Evolutionary conservation across 345 rosid species (phyloP).

Genomic region (Brassica incana): DNA sequence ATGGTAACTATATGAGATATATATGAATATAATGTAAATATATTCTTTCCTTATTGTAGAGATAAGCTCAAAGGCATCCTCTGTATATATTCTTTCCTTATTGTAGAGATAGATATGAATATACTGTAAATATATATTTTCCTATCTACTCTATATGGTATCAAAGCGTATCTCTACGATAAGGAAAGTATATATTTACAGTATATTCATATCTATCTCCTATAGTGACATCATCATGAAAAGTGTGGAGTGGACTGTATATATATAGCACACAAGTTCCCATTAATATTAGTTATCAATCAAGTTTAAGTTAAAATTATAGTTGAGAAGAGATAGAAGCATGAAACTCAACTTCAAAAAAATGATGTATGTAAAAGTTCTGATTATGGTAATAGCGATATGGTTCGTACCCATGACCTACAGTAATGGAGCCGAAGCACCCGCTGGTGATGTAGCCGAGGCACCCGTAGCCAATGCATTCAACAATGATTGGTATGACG

Average conservation of each 20-base stretch:
- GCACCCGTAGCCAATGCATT: not conserved
- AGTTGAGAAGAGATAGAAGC: not conserved
- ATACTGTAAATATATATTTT: too few relatives aligned
- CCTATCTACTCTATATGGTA: not conserved
- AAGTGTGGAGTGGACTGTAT: not conserved
- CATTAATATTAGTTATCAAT: not conserved
- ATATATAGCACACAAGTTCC: not conserved
- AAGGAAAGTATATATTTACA: not conserved
- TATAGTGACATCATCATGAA: not conserved
- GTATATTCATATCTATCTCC: not conserved
- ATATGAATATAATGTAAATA: too few relatives aligned
- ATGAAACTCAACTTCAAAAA: not conserved
- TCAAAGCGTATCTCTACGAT: not conserved
- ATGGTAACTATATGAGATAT: too few relatives aligned
- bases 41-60: too few relatives aligned
- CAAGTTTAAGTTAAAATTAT: not conserved
- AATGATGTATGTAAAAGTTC: not conserved
- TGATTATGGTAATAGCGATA: not conserved
- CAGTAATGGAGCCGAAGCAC: not conserved
- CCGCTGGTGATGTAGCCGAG: not conserved
- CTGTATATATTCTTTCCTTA: too few relatives aligned
- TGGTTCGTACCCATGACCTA: not conserved
- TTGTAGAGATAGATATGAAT: too few relatives aligned
- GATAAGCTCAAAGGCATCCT: too few relatives aligned
- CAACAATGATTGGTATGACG: slow-evolving; percentile 14